Base-by-base conservation (phyloP, 2,329 filamentous ascomycete genomes). In the Hyphodiscus sp. region DNA sequence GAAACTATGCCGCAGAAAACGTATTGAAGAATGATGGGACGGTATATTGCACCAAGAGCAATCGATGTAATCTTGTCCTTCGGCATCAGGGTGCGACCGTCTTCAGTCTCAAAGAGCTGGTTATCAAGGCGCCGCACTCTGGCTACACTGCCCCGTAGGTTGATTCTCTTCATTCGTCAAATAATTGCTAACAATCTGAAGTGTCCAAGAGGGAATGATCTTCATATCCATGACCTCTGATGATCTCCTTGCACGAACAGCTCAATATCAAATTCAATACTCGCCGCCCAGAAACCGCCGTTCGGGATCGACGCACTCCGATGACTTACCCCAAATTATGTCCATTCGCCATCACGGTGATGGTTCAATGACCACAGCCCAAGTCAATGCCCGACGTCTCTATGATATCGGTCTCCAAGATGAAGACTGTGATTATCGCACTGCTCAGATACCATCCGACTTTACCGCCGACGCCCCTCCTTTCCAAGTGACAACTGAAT, bases 1-100 rank as follows among this genome's bases (percentile, higher is more conserved):
- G 51, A 45, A 58, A 65, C 26, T 88, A 89, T 58, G 79, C 80
- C 13, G 83, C 86, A 19, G 88, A 91, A 61, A 96, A 96, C 67
- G 85, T 96, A 26, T 76, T 97, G 57, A 83, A 81, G 61, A 85
- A 91, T 67, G 89, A 97, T 69, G 77, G 78, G 54, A 88, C 86
- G 11, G 89, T 96, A 2, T 97, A 96, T 67, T 95, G 91, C 71
- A 95, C 91, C 41, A 89, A 92, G 68, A 85, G 83, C n/a, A 87
- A 87, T 57, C 81, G 84, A 54, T 96, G 91, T 73, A 96, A 96
- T 66, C 82, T 97, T 62, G 77, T 97, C 13, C 71, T 97, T 53
- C 82, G 83, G 54, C 92, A 97, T 68, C 83, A 87, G 60, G 90
- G 88, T 45, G 83, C 83, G 41, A 86, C 87, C 1, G 82, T 87